These are phyloP conservation scores for Plectosphaerella cucumerina DNA, from an alignment of 2,329 filamentous ascomycete species.

Conservation along the genomic window DNA sequence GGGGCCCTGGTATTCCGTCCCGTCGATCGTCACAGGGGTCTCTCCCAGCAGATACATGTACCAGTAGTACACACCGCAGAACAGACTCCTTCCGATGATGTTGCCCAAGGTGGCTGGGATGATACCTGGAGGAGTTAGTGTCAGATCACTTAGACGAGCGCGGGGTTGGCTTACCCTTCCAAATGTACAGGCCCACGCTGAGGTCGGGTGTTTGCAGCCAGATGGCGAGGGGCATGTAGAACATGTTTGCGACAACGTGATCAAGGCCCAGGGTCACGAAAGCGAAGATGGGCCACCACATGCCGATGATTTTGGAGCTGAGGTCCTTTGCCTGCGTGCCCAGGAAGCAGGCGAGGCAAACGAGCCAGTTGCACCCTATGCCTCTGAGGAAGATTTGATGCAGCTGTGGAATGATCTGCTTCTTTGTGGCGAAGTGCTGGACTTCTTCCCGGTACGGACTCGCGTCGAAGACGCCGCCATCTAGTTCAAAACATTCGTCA, in stretches of 20 bases:
- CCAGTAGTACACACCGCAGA: slow-evolving; percentile 36
- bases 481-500: slow-evolving; percentile 15
- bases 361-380: slow-evolving; percentile 55
- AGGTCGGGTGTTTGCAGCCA: slow-evolving; percentile 40
- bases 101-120: slow-evolving; percentile 50
- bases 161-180: slow-evolving; percentile 33
- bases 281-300: slow-evolving; percentile 53
- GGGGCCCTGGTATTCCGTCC: too few relatives aligned
- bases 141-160: too few relatives aligned
- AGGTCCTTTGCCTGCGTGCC: slow-evolving; percentile 44
- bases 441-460: slow-evolving; percentile 38
- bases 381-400: slow-evolving; percentile 50
- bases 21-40: too few relatives aligned
- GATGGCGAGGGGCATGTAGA: slow-evolving; percentile 46
- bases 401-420: slow-evolving; percentile 43
- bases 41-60: too few relatives aligned
- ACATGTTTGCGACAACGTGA: slow-evolving; percentile 56
- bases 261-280: slow-evolving; percentile 51
- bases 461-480: slow-evolving; percentile 40
- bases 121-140: slow-evolving; percentile 24
- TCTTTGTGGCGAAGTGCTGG: slow-evolving; percentile 40
- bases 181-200: slow-evolving; percentile 47
- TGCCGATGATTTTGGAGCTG: slow-evolving; percentile 47
- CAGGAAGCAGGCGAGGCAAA: slow-evolving; percentile 48
- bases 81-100: slow-evolving; percentile 46